Evolutionary conservation across 2,329 filamentous ascomycete species (phyloP).

Genomic region (Chrysoporthe cubensis): DNA sequence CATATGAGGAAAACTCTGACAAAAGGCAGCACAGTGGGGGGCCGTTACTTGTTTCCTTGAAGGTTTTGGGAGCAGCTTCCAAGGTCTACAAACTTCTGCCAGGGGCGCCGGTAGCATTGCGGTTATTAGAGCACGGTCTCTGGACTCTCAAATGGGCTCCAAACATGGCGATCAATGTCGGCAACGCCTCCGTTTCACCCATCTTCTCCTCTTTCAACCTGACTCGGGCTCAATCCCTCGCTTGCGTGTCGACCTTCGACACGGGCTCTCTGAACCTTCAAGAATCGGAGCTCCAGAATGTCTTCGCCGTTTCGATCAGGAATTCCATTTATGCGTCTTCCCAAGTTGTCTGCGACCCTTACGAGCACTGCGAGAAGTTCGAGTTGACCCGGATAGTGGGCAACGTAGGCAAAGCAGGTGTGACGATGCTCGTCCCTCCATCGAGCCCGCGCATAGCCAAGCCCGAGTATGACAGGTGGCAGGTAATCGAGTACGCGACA

Average conservation of each 20-base stretch:
- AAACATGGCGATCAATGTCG: neutral
- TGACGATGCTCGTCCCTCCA: slow-evolving; percentile 11
- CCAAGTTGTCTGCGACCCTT: slow-evolving; percentile 9
- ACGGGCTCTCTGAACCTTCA: neutral
- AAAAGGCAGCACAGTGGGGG: neutral
- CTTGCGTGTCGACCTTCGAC: neutral
- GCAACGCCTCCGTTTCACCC: no score
- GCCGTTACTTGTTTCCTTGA: neutral
- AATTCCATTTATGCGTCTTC: slow-evolving; percentile 12
- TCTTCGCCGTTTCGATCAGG: neutral
- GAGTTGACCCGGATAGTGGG: slow-evolving; percentile 10
- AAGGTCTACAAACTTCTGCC: neutral
- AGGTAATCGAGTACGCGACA: neutral
- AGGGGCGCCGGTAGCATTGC: neutral
- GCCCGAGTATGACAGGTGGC: neutral
- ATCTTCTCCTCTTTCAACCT: neutral
- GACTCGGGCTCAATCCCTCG: neutral
- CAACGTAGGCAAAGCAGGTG: neutral
- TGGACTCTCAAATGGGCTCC: no score
- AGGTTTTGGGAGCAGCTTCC: neutral
- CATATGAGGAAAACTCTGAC: no score
- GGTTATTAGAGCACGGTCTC: neutral
- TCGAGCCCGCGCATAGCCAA: neutral
- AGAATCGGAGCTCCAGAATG: neutral
- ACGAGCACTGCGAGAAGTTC: neutral